These are phyloP conservation scores for Russula ochroleuca DNA, from an alignment of 768 basidiomycete genomes.

Conservation along the genomic window DNA sequence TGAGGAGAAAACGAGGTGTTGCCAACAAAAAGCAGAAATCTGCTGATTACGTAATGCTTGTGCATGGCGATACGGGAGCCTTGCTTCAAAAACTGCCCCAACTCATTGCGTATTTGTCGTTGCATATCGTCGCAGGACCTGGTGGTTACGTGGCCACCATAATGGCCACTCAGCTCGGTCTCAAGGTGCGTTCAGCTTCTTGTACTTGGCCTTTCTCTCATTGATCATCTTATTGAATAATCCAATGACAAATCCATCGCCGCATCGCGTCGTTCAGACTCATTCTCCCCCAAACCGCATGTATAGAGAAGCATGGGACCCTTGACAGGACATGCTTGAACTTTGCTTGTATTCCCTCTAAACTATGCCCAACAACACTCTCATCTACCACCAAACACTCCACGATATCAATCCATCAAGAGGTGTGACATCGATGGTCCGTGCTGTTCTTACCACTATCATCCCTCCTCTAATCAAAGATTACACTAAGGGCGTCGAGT, in stretches of 20 bases:
- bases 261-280: too few relatives aligned
- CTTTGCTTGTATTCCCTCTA: too few relatives aligned
- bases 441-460: constrained; percentile 24
- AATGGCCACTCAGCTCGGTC: constrained; percentile 93
- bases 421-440: constrained; percentile 89
- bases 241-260: too few relatives aligned
- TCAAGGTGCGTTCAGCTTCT: constrained; percentile 55
- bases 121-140: constrained; percentile 65
- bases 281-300: constrained; percentile 66
- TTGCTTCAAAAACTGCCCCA: too few relatives aligned
- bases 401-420: constrained; percentile 89
- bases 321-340: constrained; percentile 95
- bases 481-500: constrained; percentile 85
- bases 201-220: background rate
- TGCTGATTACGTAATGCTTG: too few relatives aligned
- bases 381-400: constrained; percentile 90
- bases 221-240: too few relatives aligned
- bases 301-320: constrained; percentile 92
- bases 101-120: too few relatives aligned
- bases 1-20: background rate
- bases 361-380: constrained; percentile 94
- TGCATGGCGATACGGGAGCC: too few relatives aligned
- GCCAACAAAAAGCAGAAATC: too few relatives aligned
- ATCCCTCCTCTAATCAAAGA: too few relatives aligned
- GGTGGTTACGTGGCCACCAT: constrained; percentile 89